Percentiles rank a stretch among this genome's conserved stretches.
Evolutionary conservation across 306 rosid species (phyloP).

Genomic region (Boehmeria nivea): DNA sequence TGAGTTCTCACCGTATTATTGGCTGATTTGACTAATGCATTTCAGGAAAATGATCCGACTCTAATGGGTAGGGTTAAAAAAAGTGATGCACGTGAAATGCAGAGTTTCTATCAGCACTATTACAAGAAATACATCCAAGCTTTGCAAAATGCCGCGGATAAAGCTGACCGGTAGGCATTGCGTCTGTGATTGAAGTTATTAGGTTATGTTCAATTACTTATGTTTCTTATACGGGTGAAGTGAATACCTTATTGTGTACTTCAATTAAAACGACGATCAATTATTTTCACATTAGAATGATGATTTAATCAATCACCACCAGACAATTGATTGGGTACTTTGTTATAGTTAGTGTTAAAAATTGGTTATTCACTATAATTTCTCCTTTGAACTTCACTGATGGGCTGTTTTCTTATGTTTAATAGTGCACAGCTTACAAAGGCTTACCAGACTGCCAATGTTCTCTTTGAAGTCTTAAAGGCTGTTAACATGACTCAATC

Average conservation of each 20-base stretch:
- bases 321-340: too few relatives aligned
- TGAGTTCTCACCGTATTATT: slow-evolving; percentile 11
- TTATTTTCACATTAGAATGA: too few relatives aligned
- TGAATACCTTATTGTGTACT: too few relatives aligned
- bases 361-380: too few relatives aligned
- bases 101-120: slow-evolving; percentile 93
- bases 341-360: too few relatives aligned
- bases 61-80: slow-evolving; percentile 88
- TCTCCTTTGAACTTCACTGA: too few relatives aligned
- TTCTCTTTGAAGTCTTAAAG: slow-evolving; percentile 94
- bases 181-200: slow-evolving; percentile 8
- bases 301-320: too few relatives aligned
- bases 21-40: slow-evolving; percentile 9
- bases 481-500: slow-evolving; percentile 97
- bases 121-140: slow-evolving; percentile 97
- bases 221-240: slow-evolving; percentile 4
- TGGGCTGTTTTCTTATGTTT: slow-evolving; percentile 12
- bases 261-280: too few relatives aligned
- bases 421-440: slow-evolving; percentile 91
- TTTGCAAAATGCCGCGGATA: slow-evolving; percentile 85
- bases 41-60: slow-evolving; percentile 94
- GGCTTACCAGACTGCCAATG: slow-evolving; percentile 98
- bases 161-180: slow-evolving; percentile 77
- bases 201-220: slow-evolving; percentile 7
- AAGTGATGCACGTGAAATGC: slow-evolving; percentile 99